Percentiles rank a stretch among this genome's conserved stretches.
phyloP scores from a whole-genome alignment of 2,329 filamentous ascomycete species.

The Paramyrothecium sp. region DNA sequence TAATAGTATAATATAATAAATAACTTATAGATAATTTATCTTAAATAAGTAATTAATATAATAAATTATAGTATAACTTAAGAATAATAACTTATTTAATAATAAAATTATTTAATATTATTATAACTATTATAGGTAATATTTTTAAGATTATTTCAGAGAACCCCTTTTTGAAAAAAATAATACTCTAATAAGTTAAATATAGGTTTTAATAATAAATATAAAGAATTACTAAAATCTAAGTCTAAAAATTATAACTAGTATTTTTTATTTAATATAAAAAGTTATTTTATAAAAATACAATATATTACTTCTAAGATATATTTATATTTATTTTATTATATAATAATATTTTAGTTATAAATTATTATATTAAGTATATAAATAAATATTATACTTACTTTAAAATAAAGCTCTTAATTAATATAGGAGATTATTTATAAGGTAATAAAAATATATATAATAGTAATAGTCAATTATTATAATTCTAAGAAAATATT shows the following conservation, averaged over 20 bases:
- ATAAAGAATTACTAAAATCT: no score
- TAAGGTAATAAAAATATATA: no score
- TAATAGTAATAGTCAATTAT: slow-evolving; percentile 8
- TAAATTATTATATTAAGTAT: neutral
- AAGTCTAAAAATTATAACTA: slow-evolving; percentile 1
- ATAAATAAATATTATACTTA: no score
- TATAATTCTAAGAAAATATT: slow-evolving; percentile 7
- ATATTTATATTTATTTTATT: neutral
- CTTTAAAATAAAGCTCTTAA: neutral
- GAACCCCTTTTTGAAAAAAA: no score
- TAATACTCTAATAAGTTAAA: no score
- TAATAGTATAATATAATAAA: neutral
- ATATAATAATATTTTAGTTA: neutral
- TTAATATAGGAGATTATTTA: neutral
- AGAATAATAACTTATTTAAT: slow-evolving; percentile 13
- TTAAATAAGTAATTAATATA: slow-evolving; percentile 12
- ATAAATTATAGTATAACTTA: slow-evolving; percentile 10
- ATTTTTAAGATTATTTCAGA: neutral
- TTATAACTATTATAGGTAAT: no score
- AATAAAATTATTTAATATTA: slow-evolving; percentile 6
- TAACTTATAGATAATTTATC: neutral
- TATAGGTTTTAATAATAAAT: no score
- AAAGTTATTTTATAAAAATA: no score
- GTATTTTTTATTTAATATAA: no score
- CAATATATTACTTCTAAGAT: no score